Base-by-base conservation (phyloP, 306 rosid species). In the Cucurbita maxima region DNA sequence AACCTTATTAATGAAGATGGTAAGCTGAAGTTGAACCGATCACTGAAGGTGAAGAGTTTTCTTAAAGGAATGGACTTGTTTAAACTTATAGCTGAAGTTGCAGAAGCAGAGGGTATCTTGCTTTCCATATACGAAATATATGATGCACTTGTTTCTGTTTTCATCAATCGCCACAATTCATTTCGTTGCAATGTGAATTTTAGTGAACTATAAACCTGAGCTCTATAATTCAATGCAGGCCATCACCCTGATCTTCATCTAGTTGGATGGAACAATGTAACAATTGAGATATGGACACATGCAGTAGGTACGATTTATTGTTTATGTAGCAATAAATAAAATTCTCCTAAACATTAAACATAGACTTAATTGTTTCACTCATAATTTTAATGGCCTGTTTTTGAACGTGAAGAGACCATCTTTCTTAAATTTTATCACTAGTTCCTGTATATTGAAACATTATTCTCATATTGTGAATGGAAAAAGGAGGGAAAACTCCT, bases 231-330 rank as follows among this genome's bases (percentile, higher is more conserved):
- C 22, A 54, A 69, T 63, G 78, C 88, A 92, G 98, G 85, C 75
- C 96, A 92, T 80, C 96, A 92, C 82, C 98, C 98, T n/a, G 92
- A 92, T 79, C 98, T 92, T 81, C 98, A 92, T 84, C 91, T 92
- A 64, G 96, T 87, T 75, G 92, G 91, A 73, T 89, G 96, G 96
- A 92, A 92, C 80, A 88, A 85, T 68, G 86, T 90, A 40, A 86
- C 86, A 14, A 77, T 92, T 51, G 92, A 92, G 80, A 92, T 92
- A 63, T 92, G 89, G 89, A 92, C 98, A 30, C 92, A 90, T 82
- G 86, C 96, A 45, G 92, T 83, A 58, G 96, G 96, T 92, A 85
- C 75, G 88, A 30, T 54, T 50, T 70, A 19, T 30, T 14, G 11
- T 25, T 25, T 47, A 50, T 45, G 13, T 14, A 48, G 73, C 43